phyloP scores from a whole-genome alignment of 78 protist species.

The Isochrysis galbana region DNA sequence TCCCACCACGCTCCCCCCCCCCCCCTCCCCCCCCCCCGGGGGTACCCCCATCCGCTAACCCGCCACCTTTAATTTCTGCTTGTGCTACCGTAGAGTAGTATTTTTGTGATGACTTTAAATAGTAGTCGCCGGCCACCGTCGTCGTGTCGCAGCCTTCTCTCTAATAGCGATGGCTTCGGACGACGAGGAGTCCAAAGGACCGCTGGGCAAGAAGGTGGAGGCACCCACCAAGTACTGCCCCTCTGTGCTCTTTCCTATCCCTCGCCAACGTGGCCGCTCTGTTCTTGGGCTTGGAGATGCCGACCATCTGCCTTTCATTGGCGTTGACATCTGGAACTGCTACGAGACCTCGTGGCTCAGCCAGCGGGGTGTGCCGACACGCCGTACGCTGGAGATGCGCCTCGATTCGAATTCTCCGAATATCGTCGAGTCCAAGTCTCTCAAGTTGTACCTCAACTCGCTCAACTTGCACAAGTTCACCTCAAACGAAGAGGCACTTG shows the following conservation, averaged over 20 bases:
- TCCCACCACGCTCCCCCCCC: too few relatives aligned
- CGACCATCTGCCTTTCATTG: not conserved
- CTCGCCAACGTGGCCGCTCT: not conserved
- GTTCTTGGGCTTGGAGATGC: not conserved
- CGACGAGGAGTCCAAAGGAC: too few relatives aligned
- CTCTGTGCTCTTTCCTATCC: not conserved
- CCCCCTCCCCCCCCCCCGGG: too few relatives aligned
- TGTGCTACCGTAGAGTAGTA: too few relatives aligned
- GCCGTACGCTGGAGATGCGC: not conserved
- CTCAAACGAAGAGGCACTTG: not conserved
- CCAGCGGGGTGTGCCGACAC: not conserved
- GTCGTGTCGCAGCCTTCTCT: too few relatives aligned
- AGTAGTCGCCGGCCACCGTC: too few relatives aligned
- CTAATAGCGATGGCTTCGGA: too few relatives aligned
- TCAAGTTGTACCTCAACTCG: slow-evolving; percentile 12
- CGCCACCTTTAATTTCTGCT: too few relatives aligned
- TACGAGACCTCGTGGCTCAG: not conserved
- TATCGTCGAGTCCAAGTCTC: slow-evolving; percentile 1
- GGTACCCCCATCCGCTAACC: too few relatives aligned
- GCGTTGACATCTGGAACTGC: not conserved
- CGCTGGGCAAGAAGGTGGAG: not conserved
- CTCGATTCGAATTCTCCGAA: not conserved
- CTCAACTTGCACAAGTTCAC: not conserved
- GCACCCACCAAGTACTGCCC: not conserved
- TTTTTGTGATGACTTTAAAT: too few relatives aligned